Base-by-base conservation (phyloP, 1,284 basidiomycete species). In the Irpex sp. region DNA sequence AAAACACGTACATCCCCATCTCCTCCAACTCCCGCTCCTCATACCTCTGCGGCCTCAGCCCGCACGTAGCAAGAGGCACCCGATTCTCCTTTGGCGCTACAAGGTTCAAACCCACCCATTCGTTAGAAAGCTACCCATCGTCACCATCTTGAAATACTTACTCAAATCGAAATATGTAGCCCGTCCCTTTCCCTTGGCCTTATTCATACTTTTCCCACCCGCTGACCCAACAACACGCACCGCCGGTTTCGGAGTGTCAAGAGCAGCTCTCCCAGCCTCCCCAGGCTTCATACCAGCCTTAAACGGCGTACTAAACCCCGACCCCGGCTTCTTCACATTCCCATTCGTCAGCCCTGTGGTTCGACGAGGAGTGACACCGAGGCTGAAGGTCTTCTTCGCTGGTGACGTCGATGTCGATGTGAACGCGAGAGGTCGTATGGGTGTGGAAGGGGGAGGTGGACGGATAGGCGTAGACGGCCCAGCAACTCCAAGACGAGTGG, bases 261-360 rank as follows among this genome's bases (percentile, higher is more conserved):
- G 67, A 64, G 68, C 67, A n/a, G 64, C 58, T 33, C 78, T 71
- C 4, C 81, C 82, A 10, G 78, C 73, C 64, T 84, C 79, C n/a
- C 82, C 82, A 19, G 84, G 85, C 51, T 74, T 75, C 75, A 83
- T 77, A 2, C 81, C 82, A 5, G 73, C 63, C 70, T 90, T 92
- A 73, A 91, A 91, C 0, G 90, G 90, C 0, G 88, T 90, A 1
- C 80, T 71, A 66, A 92, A 92, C 57, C 74, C 78, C 21, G 23
- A 23, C n/a, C n/a, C n/a, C n/a, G n/a, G n/a, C n/a, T n/a, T n/a
- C n/a, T n/a, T n/a, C n/a, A n/a, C n/a, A n/a, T n/a, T n/a, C 49
- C 58, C 14, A 35, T 57, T 12, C 60, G 55, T 5, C 52, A 55
- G 54, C 48, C 58, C 58, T 59, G 65, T 60, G 21, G 49, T 59